Conservation (phyloP, 2,329 filamentous ascomycete species). For the Colletotrichum australisinense region DNA sequence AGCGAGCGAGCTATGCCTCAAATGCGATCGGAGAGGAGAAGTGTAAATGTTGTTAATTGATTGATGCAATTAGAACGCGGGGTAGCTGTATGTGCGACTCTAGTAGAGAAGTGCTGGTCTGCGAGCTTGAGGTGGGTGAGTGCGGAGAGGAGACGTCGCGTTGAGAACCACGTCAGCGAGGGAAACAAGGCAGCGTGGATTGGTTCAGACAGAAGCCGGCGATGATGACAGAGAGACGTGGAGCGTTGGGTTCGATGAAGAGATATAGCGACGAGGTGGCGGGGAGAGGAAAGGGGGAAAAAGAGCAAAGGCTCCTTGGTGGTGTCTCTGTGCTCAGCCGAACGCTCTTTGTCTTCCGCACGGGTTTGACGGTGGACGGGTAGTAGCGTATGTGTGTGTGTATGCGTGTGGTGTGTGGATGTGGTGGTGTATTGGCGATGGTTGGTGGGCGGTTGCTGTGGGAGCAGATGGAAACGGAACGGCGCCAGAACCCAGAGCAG, state of each 20-base stretch:
- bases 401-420: background rate
- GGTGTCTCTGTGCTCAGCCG: constrained; percentile 5
- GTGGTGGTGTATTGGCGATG: constrained; percentile 20
- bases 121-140: background rate
- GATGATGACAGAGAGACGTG: background rate
- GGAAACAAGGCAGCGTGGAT: constrained; percentile 17
- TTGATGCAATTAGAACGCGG: background rate
- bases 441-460: constrained; percentile 36
- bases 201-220: constrained; percentile 2
- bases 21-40: background rate
- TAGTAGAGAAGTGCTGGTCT: background rate
- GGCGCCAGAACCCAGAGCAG: background rate
- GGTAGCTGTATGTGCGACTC: constrained; percentile 6
- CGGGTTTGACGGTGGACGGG: background rate
- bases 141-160: constrained; percentile 18
- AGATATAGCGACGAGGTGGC: constrained; percentile 8
- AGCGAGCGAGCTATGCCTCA: background rate
- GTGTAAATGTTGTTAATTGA: background rate
- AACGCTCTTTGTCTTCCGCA: constrained; percentile 30
- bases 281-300: constrained; percentile 1
- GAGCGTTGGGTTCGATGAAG: background rate
- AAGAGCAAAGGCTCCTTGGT: constrained; percentile 22
- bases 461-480: constrained; percentile 29
- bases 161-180: constrained; percentile 34
- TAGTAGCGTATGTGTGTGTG: background rate